Evolutionary conservation across 768 basidiomycete species (phyloP).

Genomic region (Pulveroboletus sp.): DNA sequence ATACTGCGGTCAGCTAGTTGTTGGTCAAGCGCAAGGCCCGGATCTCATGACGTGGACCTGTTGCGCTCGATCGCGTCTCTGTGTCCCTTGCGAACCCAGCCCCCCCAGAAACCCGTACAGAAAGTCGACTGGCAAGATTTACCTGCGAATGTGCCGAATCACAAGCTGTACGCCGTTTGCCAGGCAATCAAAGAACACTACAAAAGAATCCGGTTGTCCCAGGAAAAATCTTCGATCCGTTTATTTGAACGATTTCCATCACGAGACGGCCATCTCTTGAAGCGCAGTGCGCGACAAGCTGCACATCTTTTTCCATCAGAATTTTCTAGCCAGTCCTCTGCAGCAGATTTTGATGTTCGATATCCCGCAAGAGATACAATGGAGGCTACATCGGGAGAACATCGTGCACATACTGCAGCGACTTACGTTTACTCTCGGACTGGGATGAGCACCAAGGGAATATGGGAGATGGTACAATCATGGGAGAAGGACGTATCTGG

Average conservation of each 20-base stretch:
- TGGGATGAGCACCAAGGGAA: background rate
- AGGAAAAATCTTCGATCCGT: background rate
- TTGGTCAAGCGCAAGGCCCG: conserved; percentile 37
- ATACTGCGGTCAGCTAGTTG: conserved; percentile 36
- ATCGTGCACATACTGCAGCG: conserved; percentile 6
- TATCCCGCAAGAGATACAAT: conserved; percentile 6
- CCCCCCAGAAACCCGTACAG: conserved; percentile 41
- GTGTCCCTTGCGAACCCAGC: conserved; percentile 33
- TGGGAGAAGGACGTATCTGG: too few species aligned
- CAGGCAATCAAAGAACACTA: conserved; percentile 27
- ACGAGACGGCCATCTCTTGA: conserved; percentile 4
- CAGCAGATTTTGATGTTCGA: background rate
- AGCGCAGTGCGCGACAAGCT: conserved; percentile 8
- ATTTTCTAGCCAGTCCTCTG: background rate
- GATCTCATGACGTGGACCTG: conserved; percentile 23
- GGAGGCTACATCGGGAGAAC: background rate
- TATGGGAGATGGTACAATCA: background rate
- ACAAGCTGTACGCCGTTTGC: conserved; percentile 21
- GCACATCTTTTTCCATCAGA: background rate
- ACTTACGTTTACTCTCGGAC: background rate
- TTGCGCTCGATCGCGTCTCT: conserved; percentile 33
- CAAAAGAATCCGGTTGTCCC: conserved; percentile 10
- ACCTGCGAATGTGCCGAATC: conserved; percentile 27
- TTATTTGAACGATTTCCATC: background rate
- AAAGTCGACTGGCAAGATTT: conserved; percentile 27